Percentiles rank a stretch among this genome's conserved stretches.
phyloP scores from a whole-genome alignment of 2,329 filamentous ascomycete species.

The Fusarium devonianum region DNA sequence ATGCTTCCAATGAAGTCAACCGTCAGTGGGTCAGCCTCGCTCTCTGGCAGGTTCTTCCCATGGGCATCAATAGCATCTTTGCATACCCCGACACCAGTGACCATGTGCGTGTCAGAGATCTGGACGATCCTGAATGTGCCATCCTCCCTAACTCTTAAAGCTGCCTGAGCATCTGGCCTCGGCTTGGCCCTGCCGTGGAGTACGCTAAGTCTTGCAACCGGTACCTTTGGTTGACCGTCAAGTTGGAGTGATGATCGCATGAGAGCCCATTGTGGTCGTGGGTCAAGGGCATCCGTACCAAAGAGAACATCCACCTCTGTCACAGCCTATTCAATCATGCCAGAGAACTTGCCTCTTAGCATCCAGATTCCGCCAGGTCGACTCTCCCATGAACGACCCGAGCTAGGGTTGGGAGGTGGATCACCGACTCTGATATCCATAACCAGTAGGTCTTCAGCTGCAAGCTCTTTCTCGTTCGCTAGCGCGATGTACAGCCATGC shows the following conservation, averaged over 20 bases:
- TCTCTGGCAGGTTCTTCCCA: constrained; percentile 48
- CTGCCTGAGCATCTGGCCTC: constrained; percentile 35
- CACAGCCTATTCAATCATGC: constrained; percentile 51
- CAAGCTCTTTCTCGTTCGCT: constrained; percentile 68
- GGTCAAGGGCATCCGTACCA: constrained; percentile 52
- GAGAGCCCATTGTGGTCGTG: constrained; percentile 45
- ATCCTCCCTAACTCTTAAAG: constrained; percentile 66
- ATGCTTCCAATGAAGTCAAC: constrained; percentile 70
- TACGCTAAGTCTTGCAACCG: constrained; percentile 48
- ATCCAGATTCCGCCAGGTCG: constrained; percentile 72
- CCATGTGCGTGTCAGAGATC: constrained; percentile 55
- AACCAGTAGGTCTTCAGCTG: constrained; percentile 65
- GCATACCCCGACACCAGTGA: constrained; percentile 42
- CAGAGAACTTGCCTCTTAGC: constrained; percentile 56
- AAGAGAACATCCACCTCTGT: constrained; percentile 74
- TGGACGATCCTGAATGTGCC: constrained; percentile 79
- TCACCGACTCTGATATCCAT: constrained; percentile 68
- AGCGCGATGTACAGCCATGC: constrained; percentile 69
- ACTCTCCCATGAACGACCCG: constrained; percentile 62
- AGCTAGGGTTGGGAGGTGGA: constrained; percentile 43
- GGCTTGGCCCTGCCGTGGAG: constrained; percentile 37
- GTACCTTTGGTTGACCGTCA: constrained; percentile 41
- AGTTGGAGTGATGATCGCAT: constrained; percentile 47
- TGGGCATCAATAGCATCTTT: constrained; percentile 46
- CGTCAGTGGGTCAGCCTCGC: constrained; percentile 73